phyloP scores from a whole-genome alignment of 495 filamentous ascomycete species.

The Baudoinia panamericana region DNA sequence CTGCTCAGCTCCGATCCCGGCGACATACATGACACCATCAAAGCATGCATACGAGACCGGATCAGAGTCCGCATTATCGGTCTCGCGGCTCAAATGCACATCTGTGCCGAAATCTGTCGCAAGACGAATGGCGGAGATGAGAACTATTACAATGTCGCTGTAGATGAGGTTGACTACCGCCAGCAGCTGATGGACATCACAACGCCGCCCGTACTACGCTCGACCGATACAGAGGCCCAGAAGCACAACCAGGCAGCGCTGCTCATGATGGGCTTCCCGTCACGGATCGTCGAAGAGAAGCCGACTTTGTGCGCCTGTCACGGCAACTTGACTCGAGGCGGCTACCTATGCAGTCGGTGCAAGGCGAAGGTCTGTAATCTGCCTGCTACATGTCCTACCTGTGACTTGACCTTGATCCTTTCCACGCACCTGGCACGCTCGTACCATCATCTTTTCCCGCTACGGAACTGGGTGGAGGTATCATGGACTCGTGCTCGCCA shows the following conservation, averaged over 20 bases:
- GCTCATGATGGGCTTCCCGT: conserved; percentile 98
- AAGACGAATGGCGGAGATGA: conserved; percentile 73
- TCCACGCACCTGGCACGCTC: conserved; percentile 91
- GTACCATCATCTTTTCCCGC: conserved; percentile 91
- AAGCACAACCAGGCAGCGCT: conserved; percentile 57
- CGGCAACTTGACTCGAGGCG: conserved; percentile 66
- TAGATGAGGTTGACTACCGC: conserved; percentile 78
- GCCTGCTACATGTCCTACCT: conserved; percentile 83
- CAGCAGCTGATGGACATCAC: conserved; percentile 81
- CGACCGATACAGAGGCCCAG: conserved; percentile 16
- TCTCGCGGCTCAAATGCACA: conserved; percentile 77
- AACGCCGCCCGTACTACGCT: conserved; percentile 68
- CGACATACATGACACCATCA: conserved; percentile 87
- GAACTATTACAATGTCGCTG: conserved; percentile 63
- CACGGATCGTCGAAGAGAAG: conserved; percentile 59
- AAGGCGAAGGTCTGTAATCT: conserved; percentile 78
- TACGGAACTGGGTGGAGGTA: conserved; percentile 82
- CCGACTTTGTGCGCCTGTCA: conserved; percentile 88
- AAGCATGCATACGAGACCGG: conserved; percentile 56
- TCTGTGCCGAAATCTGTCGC: conserved; percentile 77
- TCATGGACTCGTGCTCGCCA: conserved; percentile 55
- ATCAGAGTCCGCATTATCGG: conserved; percentile 82
- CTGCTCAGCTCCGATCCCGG: conserved; percentile 81
- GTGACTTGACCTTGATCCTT: conserved; percentile 82
- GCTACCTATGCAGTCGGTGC: conserved; percentile 85